Base-by-base conservation (phyloP, 371 early-diverging fungal species). In the Fennellomyces sp. region DNA sequence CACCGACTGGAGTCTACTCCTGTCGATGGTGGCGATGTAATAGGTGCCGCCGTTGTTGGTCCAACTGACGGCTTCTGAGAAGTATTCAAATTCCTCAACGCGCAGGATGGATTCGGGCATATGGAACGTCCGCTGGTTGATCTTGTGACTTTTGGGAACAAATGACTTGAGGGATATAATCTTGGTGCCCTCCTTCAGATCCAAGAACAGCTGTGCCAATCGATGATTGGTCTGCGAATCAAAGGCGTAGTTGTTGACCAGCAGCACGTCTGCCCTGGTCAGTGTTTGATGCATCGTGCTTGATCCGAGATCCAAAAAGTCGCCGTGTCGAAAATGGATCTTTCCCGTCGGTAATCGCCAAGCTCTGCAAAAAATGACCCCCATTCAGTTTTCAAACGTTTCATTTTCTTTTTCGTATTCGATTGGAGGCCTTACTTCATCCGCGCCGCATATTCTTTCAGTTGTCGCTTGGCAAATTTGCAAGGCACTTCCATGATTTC, bases 191-290 rank as follows among this genome's bases (percentile, higher is more conserved):
- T 95, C 94, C 72, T 95, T 93, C 49, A 95, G 77, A 65, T 96
- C 96, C 61, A 97, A 62, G 66, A 98, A 96, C 59, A 90, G 63
- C 52, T 92, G 90, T 21, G 93, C 72, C 29, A 97, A 80, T 23
- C 76, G 66, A 57, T 94, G 93, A 72, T 98, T 97, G 26, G 95
- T 81, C 15, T 81, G 73, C 41, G 91, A 84, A 61, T 88, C 88
- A 69, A 97, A 98, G 3, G 94, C 95, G 64, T 95, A 97, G 72
- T 96, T 96, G 76, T 96, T 96, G 58, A 94, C 94, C 52, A 98
- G 82, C 36, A 98, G 80, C 19, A 98, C 94, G 67, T 96, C 95
- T 4, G 95, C 95, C 13, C 81, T 76, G 19, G 88, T 87, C 53
- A 96, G 64, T 33, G 92, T 87, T 38, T 84, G 64, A 38, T 84